Percentiles rank a stretch among this genome's conserved stretches.
Conservation (phyloP, 2,329 filamentous ascomycete species). For the Pseudogymnoascus sp. region DNA sequence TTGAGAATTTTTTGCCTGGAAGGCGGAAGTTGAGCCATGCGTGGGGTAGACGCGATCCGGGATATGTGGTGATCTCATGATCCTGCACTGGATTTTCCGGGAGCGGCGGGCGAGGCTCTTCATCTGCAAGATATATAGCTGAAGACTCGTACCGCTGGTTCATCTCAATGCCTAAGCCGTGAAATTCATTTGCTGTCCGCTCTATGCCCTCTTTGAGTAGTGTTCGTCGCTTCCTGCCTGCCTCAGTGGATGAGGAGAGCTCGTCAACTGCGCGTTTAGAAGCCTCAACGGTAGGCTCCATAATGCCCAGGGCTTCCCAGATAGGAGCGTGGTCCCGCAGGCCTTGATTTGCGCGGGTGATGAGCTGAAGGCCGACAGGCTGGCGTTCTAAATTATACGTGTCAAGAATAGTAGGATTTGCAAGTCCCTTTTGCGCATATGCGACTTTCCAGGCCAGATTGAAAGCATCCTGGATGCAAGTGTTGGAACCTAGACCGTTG, state of each 20-base stretch:
- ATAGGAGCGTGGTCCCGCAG: constrained; percentile 43
- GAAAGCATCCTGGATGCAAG: constrained; percentile 49
- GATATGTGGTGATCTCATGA: constrained; percentile 44
- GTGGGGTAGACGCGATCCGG: constrained; percentile 53
- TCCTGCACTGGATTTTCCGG: constrained; percentile 35
- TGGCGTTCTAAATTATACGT: constrained; percentile 40
- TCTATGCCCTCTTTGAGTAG: constrained; percentile 36
- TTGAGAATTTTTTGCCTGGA: constrained; percentile 42
- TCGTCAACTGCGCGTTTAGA: constrained; percentile 34
- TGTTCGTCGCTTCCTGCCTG: constrained; percentile 32
- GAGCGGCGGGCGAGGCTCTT: constrained; percentile 24
- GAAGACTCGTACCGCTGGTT: constrained; percentile 44
- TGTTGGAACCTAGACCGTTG: constrained; percentile 50
- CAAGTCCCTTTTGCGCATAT: constrained; percentile 36
- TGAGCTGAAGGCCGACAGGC: constrained; percentile 39
- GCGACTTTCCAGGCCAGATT: constrained; percentile 50
- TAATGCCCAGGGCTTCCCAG: constrained; percentile 39
- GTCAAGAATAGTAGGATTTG: constrained; percentile 32
- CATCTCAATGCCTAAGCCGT: constrained; percentile 52
- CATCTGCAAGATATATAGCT: constrained; percentile 39
- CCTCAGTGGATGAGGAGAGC: constrained; percentile 31
- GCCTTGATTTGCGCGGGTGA: constrained; percentile 49
- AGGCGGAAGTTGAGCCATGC: constrained; percentile 49
- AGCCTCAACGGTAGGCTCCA: constrained; percentile 31
- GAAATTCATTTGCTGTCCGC: constrained; percentile 40